A percentile compares a stretch with the other conserved stretches of the same genome.
Evolutionary conservation across 2,329 filamentous ascomycete species (phyloP).

Genomic region (Fusarium burgessii): DNA sequence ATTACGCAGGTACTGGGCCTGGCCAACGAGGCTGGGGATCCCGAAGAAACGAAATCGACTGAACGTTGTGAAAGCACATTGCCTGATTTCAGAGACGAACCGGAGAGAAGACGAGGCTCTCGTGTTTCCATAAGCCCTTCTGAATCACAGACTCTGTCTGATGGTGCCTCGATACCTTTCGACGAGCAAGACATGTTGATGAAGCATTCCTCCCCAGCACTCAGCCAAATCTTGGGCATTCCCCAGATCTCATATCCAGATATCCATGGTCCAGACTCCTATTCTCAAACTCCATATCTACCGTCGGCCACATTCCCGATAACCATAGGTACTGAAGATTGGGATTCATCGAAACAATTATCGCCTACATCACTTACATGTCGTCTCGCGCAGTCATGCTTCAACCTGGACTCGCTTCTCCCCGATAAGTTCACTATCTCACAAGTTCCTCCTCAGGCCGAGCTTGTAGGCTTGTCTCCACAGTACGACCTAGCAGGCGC

Average conservation of each 20-base stretch:
- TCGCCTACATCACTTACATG: background rate
- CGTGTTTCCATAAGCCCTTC: background rate
- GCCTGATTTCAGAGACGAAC: background rate
- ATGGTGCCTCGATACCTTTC: background rate
- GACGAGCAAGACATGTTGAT: background rate
- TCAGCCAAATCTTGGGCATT: background rate
- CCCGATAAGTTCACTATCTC: background rate
- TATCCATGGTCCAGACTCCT: background rate
- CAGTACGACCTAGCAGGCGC: background rate
- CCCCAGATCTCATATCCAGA: background rate
- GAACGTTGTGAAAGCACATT: background rate
- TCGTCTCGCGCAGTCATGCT: background rate
- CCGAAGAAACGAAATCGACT: background rate
- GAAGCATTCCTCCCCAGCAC: no score
- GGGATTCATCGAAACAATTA: background rate
- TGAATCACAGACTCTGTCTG: background rate
- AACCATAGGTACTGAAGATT: background rate
- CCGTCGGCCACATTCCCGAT: background rate
- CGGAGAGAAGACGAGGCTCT: no score
- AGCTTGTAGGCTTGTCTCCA: background rate
- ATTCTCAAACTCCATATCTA: background rate
- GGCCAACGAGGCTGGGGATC: constrained; percentile 14
- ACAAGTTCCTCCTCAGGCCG: background rate
- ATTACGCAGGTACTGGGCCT: constrained; percentile 2
- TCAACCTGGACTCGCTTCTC: background rate